phyloP scores from a whole-genome alignment of 495 filamentous ascomycete species.

The Cenococcum geophilum region DNA sequence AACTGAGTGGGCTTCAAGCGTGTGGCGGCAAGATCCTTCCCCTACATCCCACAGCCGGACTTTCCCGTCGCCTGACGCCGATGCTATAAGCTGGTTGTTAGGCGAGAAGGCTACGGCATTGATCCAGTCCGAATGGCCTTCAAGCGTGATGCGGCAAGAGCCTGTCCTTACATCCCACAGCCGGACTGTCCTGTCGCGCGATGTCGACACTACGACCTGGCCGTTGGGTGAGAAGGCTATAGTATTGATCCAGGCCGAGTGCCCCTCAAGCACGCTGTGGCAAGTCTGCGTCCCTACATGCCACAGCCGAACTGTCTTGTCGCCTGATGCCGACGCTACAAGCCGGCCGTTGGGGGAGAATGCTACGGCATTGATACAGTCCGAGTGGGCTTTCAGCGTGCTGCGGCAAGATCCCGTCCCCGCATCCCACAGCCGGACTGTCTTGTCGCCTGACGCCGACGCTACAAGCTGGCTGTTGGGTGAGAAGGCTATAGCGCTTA shows the following conservation, averaged over 20 bases:
- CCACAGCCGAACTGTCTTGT: conserved; percentile 5
- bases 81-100: conserved; percentile 5
- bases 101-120: conserved; percentile 8
- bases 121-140: too few species aligned
- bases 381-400: too few species aligned
- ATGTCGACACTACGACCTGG: background rate
- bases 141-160: too few species aligned
- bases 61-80: conserved; percentile 5
- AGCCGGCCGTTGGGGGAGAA: too few species aligned
- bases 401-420: too few species aligned
- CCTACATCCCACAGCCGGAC: background rate
- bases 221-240: background rate
- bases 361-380: background rate
- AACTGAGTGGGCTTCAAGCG: too few species aligned
- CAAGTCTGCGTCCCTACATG: background rate
- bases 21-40: background rate
- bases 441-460: too few species aligned
- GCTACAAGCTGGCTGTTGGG: too few species aligned
- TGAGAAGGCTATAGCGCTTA: too few species aligned
- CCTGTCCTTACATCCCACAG: too few species aligned
- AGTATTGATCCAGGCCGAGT: background rate
- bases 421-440: too few species aligned
- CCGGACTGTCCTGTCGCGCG: too few species aligned
- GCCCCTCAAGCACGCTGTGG: background rate
- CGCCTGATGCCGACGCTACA: conserved; percentile 6